These are phyloP conservation scores for Pichia sp. DNA, from an alignment of 1,139 yeast species.

Conservation along the genomic window DNA sequence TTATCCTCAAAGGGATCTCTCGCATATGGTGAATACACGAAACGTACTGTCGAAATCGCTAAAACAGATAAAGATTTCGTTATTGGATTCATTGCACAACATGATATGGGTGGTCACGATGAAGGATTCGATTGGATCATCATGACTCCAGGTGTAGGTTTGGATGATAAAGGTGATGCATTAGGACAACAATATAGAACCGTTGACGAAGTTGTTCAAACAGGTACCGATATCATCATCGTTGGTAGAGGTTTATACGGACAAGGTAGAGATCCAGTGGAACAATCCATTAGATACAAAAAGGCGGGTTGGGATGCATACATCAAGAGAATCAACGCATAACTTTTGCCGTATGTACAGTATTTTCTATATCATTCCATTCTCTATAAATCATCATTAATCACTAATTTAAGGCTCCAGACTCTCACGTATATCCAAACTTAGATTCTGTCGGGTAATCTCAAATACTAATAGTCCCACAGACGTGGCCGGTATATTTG, in stretches of 20 bases:
- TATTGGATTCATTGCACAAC: conserved; percentile 94
- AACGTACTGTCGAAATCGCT: conserved; percentile 84
- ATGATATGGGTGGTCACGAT: conserved; percentile 73
- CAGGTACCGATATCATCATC: conserved; percentile 89
- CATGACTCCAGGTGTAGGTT: conserved; percentile 98
- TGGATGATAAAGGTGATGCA: conserved; percentile 95
- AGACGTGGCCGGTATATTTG: conserved; percentile 82
- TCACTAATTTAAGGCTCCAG: conserved; percentile 2
- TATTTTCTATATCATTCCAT: no score
- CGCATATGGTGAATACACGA: conserved; percentile 88
- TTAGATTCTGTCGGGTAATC: conserved; percentile 50
- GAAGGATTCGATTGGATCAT: conserved; percentile 92
- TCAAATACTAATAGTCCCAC: conserved; percentile 81
- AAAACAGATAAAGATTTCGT: conserved; percentile 81
- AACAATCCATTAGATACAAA: conserved; percentile 83
- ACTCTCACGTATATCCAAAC: conserved; percentile 21
- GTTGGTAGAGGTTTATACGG: conserved; percentile 97
- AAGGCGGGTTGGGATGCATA: conserved; percentile 95
- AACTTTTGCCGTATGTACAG: no score
- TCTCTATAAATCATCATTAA: no score
- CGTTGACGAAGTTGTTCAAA: conserved; percentile 66
- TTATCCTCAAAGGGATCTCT: conserved; percentile 88
- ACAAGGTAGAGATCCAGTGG: conserved; percentile 87
- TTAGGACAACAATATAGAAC: conserved; percentile 96
- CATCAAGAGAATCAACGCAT: conserved; percentile 35